Evolutionary conservation across 139 green algal genomes (phyloP), one percentile per base, ranked within the genome.

Genomic region (Astrephomene gubernaculifera): DNA sequence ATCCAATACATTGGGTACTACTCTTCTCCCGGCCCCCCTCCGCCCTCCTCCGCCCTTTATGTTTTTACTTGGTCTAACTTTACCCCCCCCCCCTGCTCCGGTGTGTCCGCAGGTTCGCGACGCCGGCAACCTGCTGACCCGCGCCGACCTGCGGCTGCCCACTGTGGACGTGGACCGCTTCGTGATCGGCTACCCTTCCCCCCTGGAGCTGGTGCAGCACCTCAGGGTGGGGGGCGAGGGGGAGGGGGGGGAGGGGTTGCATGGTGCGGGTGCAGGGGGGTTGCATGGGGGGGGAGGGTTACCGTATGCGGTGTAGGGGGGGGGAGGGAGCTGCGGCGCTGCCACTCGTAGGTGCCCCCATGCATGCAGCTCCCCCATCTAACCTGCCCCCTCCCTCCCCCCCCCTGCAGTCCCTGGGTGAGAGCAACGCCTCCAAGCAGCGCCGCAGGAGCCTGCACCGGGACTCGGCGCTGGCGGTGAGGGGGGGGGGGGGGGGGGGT

Each of bases 141-240:
- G 90, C 5, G 93, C 94, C 2, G 90, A 89, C 27, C 88, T 96
- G 41, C 85, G 86, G 4, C 88, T 97, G 57, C 93, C 95, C 8
- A 89, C 91, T 0, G 95, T 97, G 49, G 95, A 97, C 81, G 79
- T 94, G 19, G 94, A 97, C 88, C 64, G 65, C 10, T 93, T 93
- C 45, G 21, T n/a, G 12, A 79, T 93, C 39, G 75, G 69, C 24
- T 93, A 93, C 79, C 71, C 69, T 35, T 89, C 74, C 41, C 45
- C 87, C 0, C n/a, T 90, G n/a, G 82, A 93, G 35, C 85, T 95
- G 36, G 87, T 95, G 22, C 83, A 90, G 67, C 92, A 95, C 75
- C 81, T 96, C 38, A 10, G 92, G 38, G 57, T 86, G 64, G 36
- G 72, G 2, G 33, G 27, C 19, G 63, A 71, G 63, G 63, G 33